These are phyloP conservation scores for Tulasnella sp. DNA, from an alignment of 768 basidiomycete genomes.

Conservation along the genomic window DNA sequence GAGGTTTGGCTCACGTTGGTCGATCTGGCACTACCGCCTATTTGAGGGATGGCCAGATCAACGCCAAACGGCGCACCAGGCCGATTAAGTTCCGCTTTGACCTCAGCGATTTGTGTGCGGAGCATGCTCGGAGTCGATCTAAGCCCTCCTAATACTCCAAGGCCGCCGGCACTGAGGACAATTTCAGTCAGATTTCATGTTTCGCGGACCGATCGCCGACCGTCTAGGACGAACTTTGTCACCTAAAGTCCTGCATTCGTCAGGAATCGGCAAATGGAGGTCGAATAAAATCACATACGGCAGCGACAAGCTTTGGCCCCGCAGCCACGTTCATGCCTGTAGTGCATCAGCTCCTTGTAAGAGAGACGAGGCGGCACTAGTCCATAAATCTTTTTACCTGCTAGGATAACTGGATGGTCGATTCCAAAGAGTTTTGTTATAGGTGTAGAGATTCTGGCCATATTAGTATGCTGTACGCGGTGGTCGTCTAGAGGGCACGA, in stretches of 20 bases:
- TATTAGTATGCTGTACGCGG: neutral
- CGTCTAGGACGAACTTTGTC: neutral
- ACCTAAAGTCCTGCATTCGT: neutral
- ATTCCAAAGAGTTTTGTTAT: neutral
- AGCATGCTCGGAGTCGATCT: neutral
- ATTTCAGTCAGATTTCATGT: no score
- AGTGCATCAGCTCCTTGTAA: neutral
- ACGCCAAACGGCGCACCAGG: neutral
- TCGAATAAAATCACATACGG: neutral
- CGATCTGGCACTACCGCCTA: neutral
- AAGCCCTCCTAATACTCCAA: neutral
- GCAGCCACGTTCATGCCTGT: constrained; percentile 1
- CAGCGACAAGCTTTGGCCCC: constrained; percentile 23
- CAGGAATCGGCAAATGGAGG: neutral
- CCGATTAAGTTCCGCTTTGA: neutral
- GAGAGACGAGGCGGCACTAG: neutral
- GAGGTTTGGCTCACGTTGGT: neutral
- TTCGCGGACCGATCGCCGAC: neutral
- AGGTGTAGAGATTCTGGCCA: constrained; percentile 4
- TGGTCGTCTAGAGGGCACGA: neutral
- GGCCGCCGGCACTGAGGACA: neutral
- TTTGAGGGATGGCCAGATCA: neutral
- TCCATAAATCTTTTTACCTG: neutral
- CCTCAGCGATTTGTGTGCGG: neutral
- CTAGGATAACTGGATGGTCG: neutral